Evolutionary conservation across 192 early-diverging fungal genomes (phyloP), one percentile per base, ranked within the genome.

Genomic region (Dissophora ornata): DNA sequence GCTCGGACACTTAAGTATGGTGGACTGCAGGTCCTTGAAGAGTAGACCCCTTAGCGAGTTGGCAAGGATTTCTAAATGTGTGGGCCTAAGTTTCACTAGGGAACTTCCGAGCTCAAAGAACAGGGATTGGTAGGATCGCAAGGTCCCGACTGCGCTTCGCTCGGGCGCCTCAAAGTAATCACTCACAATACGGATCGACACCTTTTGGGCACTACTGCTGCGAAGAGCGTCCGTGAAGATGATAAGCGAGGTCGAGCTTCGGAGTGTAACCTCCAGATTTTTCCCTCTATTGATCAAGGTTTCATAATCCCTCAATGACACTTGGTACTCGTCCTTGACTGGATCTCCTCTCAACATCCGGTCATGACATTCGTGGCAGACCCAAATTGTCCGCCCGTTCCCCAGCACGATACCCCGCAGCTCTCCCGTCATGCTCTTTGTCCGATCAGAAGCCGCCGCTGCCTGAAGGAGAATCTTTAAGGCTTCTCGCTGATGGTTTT

Each of bases 351-450:
- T 58, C 41, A 58, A 18, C 57, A 58, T 58, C 25, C 6, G 22
- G 36, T 58, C 57, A 46, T 58, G 36, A 25, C 57, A 58, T n/a
- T 58, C 57, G 9, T 58, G 33, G 57, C 57, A 58, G 4, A 58
- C 57, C 57, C 57, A 58, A 30, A 58, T 58, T 2, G 57, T 58
- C 28, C 41, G 40, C 11, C 57, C 57, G 24, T 36, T 36, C 9
- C 21, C n/a, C 57, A 58, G 21, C 6, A 58, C 57, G 18, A 58
- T 38, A 11, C 57, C 57, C 12, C 36, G 44, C 57, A 58, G n/a
- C 25, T 58, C 57, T 44, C 57, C 57, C 21, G 57, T 58, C 57
- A 58, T 58, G 42, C 57, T 58, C 25, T 58, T 40, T 2, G 57
- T 58, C 22, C 38, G 40, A 18, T 58, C 57, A 8, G 57, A 44